Evolutionary conservation across 2,329 filamentous ascomycete species (phyloP).

Genomic region (Xylaria sp.): DNA sequence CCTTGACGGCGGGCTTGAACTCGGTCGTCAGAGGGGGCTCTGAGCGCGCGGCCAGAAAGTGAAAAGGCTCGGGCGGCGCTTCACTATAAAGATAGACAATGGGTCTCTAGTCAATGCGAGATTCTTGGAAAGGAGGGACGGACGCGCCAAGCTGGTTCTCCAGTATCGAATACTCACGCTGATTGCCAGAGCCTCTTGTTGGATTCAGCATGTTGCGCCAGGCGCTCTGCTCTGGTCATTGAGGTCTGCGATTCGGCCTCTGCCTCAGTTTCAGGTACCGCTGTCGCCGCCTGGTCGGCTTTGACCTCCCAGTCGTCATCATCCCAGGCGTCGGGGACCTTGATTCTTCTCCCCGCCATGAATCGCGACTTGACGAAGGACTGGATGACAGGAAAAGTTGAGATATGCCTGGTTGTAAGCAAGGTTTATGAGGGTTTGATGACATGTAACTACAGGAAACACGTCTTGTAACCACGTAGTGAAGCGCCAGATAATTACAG

Average conservation of each 20-base stretch:
- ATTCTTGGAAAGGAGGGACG: background rate
- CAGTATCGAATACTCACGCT: constrained; percentile 63
- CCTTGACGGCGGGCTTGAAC: constrained; percentile 82
- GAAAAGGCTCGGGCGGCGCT: constrained; percentile 69
- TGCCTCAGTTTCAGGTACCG: constrained; percentile 45
- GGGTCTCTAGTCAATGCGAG: background rate
- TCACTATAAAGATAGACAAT: constrained; percentile 61
- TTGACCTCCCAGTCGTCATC: constrained; percentile 83
- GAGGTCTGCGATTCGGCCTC: constrained; percentile 46
- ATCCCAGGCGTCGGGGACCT: constrained; percentile 82
- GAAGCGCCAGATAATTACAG: background rate
- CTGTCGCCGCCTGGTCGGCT: constrained; percentile 63
- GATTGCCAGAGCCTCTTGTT: constrained; percentile 90
- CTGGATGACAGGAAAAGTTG: background rate
- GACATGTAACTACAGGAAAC: background rate
- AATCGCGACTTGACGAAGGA: background rate
- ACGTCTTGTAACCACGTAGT: background rate
- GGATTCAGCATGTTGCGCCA: constrained; percentile 79
- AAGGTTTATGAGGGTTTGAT: background rate
- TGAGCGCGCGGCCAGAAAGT: constrained; percentile 66
- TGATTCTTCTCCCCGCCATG: constrained; percentile 32
- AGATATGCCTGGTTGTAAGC: background rate
- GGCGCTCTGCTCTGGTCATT: constrained; percentile 75
- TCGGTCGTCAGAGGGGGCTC: constrained; percentile 66
- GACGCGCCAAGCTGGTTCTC: background rate